Conservation (phyloP, 164 flowering plant species). For the Cinnamomum micranthum region DNA sequence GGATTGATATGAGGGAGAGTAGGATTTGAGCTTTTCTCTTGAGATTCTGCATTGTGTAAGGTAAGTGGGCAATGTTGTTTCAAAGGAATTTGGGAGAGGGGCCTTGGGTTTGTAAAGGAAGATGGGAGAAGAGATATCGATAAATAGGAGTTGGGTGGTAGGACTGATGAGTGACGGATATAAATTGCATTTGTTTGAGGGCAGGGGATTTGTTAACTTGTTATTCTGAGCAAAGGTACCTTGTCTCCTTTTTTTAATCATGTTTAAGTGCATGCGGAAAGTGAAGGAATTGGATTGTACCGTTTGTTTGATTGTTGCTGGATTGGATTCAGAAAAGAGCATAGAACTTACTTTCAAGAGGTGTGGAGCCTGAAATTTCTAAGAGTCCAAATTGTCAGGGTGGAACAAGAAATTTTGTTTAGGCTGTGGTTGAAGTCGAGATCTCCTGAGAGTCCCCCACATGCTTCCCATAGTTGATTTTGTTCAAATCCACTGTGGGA, state of each 20-base stretch:
- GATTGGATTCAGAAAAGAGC: too few relatives aligned
- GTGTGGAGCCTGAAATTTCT: too few relatives aligned
- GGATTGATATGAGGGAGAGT: slow-evolving; percentile 7
- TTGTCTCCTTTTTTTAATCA: not conserved
- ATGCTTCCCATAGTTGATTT: too few relatives aligned
- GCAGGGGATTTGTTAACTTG: not conserved
- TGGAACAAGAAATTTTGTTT: too few relatives aligned
- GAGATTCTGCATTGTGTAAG: slow-evolving; percentile 8
- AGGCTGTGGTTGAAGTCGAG: too few relatives aligned
- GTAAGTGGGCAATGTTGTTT: not conserved
- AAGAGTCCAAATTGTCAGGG: too few relatives aligned
- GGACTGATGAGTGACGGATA: not conserved
- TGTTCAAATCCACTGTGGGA: too few relatives aligned
- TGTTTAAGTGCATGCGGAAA: not conserved
- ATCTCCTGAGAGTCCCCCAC: too few relatives aligned
- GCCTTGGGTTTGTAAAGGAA: not conserved
- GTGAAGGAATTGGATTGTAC: not conserved
- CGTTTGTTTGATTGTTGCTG: not conserved
- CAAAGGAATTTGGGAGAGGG: not conserved
- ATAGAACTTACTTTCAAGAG: too few relatives aligned
- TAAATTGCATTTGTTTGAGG: not conserved
- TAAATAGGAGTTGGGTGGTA: not conserved
- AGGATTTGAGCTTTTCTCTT: slow-evolving; percentile 14
- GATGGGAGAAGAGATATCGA: not conserved
- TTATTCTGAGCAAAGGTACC: not conserved